A percentile compares a stretch with the other conserved stretches of the same genome.
phyloP scores from a whole-genome alignment of 352 stramenopile species.

The Pythium dissotocum region DNA sequence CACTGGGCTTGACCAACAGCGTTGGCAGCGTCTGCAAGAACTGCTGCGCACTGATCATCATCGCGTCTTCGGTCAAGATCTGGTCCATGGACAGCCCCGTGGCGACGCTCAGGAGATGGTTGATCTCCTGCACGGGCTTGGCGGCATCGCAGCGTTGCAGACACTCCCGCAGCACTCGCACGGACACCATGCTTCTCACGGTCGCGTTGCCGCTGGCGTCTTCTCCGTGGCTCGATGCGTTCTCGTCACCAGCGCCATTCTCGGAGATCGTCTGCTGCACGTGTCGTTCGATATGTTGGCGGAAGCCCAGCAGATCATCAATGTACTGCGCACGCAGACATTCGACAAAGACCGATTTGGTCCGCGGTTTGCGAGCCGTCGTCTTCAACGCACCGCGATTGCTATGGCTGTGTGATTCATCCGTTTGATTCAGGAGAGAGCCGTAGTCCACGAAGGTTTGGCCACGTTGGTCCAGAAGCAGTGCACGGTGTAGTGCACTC shows the following conservation, averaged over 20 bases:
- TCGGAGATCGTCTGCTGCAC: constrained; percentile 29
- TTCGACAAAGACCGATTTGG: constrained; percentile 31
- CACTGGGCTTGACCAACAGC: constrained; percentile 47
- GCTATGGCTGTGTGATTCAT: constrained; percentile 12
- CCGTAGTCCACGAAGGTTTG: constrained; percentile 43
- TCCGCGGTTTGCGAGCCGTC: constrained; percentile 23
- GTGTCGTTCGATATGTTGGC: constrained; percentile 38
- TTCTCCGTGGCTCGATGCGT: neutral
- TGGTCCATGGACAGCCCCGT: constrained; percentile 46
- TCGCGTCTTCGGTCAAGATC: constrained; percentile 59
- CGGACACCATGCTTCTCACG: constrained; percentile 42
- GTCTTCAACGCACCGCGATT: neutral
- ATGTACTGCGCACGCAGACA: constrained; percentile 58
- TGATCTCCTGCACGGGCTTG: constrained; percentile 61
- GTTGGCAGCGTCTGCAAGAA: constrained; percentile 47
- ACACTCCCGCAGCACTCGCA: constrained; percentile 40
- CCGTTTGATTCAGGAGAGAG: constrained; percentile 32
- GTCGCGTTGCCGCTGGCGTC: neutral
- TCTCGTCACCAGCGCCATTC: neutral
- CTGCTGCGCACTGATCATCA: constrained; percentile 46
- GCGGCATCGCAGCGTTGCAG: constrained; percentile 47
- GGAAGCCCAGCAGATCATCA: constrained; percentile 60
- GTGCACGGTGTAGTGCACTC: constrained; percentile 40
- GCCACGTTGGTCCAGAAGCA: constrained; percentile 49
- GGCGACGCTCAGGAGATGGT: constrained; percentile 32